Conservation (phyloP, 2,329 filamentous ascomycete genomes). For the Cryphonectria japonica region DNA sequence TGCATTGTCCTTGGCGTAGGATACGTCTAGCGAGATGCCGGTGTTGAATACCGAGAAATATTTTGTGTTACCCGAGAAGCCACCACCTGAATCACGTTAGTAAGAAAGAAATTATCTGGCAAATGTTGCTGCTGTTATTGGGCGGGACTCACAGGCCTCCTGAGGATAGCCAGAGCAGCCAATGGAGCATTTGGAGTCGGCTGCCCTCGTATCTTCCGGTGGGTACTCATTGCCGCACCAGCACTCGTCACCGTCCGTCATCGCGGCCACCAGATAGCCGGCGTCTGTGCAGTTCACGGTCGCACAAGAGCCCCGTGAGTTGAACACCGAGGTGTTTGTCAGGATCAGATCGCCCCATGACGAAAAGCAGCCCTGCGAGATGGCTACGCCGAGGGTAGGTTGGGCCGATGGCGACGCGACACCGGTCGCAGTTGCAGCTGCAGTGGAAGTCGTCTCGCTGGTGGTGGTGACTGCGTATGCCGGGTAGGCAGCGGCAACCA, state of each 20-base stretch:
- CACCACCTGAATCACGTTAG: constrained; percentile 55
- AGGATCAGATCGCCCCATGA: constrained; percentile 45
- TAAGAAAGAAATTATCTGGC: background rate
- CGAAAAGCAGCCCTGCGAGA: constrained; percentile 57
- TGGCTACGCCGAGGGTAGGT: constrained; percentile 44
- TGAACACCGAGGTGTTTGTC: constrained; percentile 36
- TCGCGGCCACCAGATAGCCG: constrained; percentile 62
- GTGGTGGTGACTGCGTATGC: constrained; percentile 24
- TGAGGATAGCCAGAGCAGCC: constrained; percentile 65
- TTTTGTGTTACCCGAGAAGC: constrained; percentile 32
- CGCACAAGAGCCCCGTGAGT: constrained; percentile 49
- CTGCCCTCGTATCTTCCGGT: constrained; percentile 54
- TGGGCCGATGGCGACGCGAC: constrained; percentile 44
- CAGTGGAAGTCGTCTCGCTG: constrained; percentile 17
- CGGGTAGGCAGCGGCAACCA: constrained; percentile 19
- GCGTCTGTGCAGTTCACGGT: constrained; percentile 43
- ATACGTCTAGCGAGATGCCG: constrained; percentile 48
- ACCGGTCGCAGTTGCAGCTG: constrained; percentile 28
- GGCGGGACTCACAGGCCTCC: constrained; percentile 60
- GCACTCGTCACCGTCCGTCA: constrained; percentile 66
- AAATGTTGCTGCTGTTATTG: too few relatives aligned
- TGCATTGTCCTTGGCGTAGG: constrained; percentile 36
- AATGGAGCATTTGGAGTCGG: constrained; percentile 64
- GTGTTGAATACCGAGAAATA: constrained; percentile 57
- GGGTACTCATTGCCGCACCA: constrained; percentile 76